A percentile compares a stretch with the other conserved stretches of the same genome.
Conservation (phyloP, 768 basidiomycete genomes). For the Xerocomellus chrysenteron region DNA sequence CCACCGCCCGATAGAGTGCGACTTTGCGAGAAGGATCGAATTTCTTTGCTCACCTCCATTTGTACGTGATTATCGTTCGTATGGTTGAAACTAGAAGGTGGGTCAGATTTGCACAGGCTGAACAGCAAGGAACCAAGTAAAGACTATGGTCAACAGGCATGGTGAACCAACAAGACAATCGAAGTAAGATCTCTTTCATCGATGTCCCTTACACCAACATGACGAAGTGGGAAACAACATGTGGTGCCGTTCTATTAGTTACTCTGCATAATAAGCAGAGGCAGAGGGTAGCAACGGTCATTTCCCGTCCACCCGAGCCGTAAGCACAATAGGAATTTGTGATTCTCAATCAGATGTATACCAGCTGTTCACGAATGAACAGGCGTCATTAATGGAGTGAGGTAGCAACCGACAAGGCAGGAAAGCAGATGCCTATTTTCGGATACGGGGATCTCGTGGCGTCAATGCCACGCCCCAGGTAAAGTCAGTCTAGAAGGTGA, state of each 20-base stretch:
- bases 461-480: slow-evolving; percentile 8
- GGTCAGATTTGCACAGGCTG: slow-evolving; percentile 15
- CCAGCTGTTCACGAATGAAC: slow-evolving; percentile 16
- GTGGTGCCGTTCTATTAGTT: slow-evolving; percentile 4
- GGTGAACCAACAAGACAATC: not conserved
- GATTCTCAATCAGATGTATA: slow-evolving; percentile 20
- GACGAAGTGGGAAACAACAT: not conserved
- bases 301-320: slow-evolving; percentile 7
- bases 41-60: slow-evolving; percentile 54
- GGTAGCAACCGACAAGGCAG: slow-evolving; percentile 12
- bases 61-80: slow-evolving; percentile 66
- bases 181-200: not conserved
- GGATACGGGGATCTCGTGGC: slow-evolving; percentile 20
- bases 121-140: not conserved
- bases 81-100: slow-evolving; percentile 66
- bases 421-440: slow-evolving; percentile 2
- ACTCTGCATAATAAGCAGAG: slow-evolving; percentile 10
- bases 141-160: not conserved
- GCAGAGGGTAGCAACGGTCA: slow-evolving; percentile 22
- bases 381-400: slow-evolving; percentile 2
- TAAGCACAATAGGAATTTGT: slow-evolving; percentile 7
- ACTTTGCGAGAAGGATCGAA: slow-evolving; percentile 14
- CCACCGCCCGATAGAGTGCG: slow-evolving; percentile 20
- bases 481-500: not conserved
- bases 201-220: not conserved